Evolutionary conservation across 306 rosid species (phyloP), one percentile per base, ranked within the genome.

Genomic region (Gastrolobium bilobum): DNA sequence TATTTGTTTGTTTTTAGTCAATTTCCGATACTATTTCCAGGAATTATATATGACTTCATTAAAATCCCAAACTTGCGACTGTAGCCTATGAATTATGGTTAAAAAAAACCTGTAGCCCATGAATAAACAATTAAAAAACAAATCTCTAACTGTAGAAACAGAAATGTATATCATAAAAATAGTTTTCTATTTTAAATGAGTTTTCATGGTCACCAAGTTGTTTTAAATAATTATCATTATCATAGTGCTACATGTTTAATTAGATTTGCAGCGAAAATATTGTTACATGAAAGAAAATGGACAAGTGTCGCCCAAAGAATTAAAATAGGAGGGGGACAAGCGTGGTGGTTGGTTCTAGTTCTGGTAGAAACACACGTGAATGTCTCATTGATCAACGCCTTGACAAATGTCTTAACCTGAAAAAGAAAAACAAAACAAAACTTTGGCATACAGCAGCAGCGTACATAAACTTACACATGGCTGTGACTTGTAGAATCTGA

Each of bases 321-420:
- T 54, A 44, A 46, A 78, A 48, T 71, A 35, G 34, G 37, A 37
- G 4, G 35, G 68, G 20, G 43, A 79, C 26, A 70, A 61, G 8
- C 11, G 38, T 1, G 53, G 42, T 52, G 1, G 39, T 15, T 65
- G 1, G 3, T 20, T 20, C 4, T 11, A 10, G 71, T 79, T 58
- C 6, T 26, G 4, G 58, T 31, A 59, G 68, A 8, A 26, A 5
- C 54, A 38, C 81, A 68, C 81, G 71, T 82, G 85, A 82, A 53
- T 62, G 7, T 4, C 26, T 43, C 68, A 77, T 69, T 43, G 26
- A 69, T 76, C 72, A 62, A 48, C 35, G 38, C 73, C 62, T 71
- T 50, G 13, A 71, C 78, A 82, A 47, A 34, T 71, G 40, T 71
- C 58, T 71, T 20, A 30, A n/a, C 52, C 52, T 6, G 3, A 71